phyloP scores from a whole-genome alignment of 2,329 filamentous ascomycete genomes.

The Colletotrichum caudatum region DNA sequence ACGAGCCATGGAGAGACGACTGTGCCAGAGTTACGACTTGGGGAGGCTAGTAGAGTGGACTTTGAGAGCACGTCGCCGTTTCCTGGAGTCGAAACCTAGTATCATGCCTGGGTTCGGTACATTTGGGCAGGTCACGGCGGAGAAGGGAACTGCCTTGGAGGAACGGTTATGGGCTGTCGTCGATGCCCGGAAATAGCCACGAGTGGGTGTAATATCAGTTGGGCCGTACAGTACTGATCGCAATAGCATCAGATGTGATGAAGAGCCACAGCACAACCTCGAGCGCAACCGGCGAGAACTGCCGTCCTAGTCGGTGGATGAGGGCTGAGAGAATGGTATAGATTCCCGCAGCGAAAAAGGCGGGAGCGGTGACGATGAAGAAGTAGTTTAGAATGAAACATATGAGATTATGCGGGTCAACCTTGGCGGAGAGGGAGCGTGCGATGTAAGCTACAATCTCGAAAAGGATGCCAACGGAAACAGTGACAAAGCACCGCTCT shows the following conservation, averaged over 20 bases:
- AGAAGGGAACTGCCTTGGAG: slow-evolving; percentile 11
- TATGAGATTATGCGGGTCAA: slow-evolving; percentile 64
- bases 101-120: slow-evolving; percentile 25
- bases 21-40: slow-evolving; percentile 22
- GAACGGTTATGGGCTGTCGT: slow-evolving; percentile 25
- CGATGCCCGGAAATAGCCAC: no score
- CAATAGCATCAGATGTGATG: slow-evolving; percentile 65
- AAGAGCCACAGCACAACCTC: slow-evolving; percentile 65
- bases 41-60: slow-evolving; percentile 28
- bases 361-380: slow-evolving; percentile 70
- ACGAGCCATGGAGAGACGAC: slow-evolving; percentile 27
- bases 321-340: slow-evolving; percentile 66
- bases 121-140: slow-evolving; percentile 4
- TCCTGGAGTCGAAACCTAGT: slow-evolving; percentile 17
- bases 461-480: slow-evolving; percentile 58
- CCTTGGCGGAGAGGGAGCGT: slow-evolving; percentile 60
- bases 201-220: no score
- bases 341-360: slow-evolving; percentile 67
- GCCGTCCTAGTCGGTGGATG: slow-evolving; percentile 58
- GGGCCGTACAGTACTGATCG: no score
- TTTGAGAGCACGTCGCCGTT: slow-evolving; percentile 11
- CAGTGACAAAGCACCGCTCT: slow-evolving; percentile 58
- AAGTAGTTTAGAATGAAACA: slow-evolving; percentile 72
- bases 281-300: slow-evolving; percentile 59
- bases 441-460: slow-evolving; percentile 64